Conservation (phyloP, 768 basidiomycete genomes). For the Rhodosporidiobolus sp. region DNA sequence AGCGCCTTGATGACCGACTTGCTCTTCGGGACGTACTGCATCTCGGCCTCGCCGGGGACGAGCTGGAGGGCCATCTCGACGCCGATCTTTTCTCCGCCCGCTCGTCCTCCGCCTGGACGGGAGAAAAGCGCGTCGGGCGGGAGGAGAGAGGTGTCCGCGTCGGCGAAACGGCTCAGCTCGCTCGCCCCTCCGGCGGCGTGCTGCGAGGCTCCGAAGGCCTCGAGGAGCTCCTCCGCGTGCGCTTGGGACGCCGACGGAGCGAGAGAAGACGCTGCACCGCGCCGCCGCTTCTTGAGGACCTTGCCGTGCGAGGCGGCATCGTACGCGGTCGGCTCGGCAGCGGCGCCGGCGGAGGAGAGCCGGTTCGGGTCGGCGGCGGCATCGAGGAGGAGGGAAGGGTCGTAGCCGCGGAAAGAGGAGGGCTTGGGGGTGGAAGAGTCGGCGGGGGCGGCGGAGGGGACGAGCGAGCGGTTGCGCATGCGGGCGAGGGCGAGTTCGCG, state of each 20-base stretch:
- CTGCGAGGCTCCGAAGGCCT: conserved; percentile 6
- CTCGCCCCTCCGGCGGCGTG: neutral
- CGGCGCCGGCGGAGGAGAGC: neutral
- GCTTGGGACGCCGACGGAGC: neutral
- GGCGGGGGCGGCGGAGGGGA: neutral
- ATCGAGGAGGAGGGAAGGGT: conserved; percentile 1
- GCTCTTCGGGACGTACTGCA: conserved; percentile 23
- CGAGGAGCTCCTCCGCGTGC: neutral
- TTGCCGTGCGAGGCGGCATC: conserved; percentile 21
- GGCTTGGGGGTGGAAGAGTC: no score
- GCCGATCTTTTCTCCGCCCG: neutral
- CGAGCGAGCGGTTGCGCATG: neutral
- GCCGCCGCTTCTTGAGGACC: conserved; percentile 26
- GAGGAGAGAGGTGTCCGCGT: neutral
- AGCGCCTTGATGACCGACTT: conserved; percentile 33
- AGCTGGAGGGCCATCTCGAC: conserved; percentile 21
- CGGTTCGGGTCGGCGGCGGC: neutral
- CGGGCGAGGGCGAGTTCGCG: neutral
- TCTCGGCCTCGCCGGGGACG: conserved; percentile 11
- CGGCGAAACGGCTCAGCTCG: conserved; percentile 1
- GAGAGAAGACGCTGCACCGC: neutral
- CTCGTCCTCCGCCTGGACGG: neutral
- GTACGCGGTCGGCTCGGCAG: neutral
- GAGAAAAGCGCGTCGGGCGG: neutral
- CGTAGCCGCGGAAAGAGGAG: conserved; percentile 11